Evolutionary conservation across 768 basidiomycete genomes (phyloP).

Genomic region (Psilocybe subaeruginosa): DNA sequence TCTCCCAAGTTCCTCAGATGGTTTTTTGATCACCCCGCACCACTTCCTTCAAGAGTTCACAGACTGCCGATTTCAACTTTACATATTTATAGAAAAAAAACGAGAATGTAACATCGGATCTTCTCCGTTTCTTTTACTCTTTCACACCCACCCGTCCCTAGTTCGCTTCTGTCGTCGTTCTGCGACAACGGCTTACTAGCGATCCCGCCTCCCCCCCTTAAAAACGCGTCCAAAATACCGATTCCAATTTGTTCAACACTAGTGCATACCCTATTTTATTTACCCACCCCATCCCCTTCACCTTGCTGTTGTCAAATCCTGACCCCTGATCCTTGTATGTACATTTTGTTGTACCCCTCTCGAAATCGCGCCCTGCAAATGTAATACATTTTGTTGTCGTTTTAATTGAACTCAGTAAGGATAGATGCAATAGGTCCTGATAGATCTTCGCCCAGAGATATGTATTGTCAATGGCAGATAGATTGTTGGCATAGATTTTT

Average conservation of each 20-base stretch:
- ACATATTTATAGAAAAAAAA: constrained; percentile 4
- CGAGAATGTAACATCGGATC: constrained; percentile 6
- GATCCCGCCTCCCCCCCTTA: no score
- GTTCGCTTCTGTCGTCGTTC: not conserved
- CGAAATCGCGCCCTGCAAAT: not conserved
- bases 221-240: no score
- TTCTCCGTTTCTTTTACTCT: not conserved
- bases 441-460: no score
- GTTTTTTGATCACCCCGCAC: no score
- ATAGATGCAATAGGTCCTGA: no score
- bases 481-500: no score
- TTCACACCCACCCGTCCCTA: not conserved
- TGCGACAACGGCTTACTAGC: not conserved
- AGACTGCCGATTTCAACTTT: constrained; percentile 1
- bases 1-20: no score
- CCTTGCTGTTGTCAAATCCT: not conserved
- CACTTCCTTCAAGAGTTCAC: not conserved
- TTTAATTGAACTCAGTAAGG: not conserved
- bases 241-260: no score
- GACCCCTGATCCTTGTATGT: not conserved
- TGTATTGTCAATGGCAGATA: no score
- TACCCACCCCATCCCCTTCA: not conserved
- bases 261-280: no score
- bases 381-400: not conserved
- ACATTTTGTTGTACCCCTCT: not conserved